Base-by-base conservation (phyloP, 139 green algal species). In the Micractinium sp. region DNA sequence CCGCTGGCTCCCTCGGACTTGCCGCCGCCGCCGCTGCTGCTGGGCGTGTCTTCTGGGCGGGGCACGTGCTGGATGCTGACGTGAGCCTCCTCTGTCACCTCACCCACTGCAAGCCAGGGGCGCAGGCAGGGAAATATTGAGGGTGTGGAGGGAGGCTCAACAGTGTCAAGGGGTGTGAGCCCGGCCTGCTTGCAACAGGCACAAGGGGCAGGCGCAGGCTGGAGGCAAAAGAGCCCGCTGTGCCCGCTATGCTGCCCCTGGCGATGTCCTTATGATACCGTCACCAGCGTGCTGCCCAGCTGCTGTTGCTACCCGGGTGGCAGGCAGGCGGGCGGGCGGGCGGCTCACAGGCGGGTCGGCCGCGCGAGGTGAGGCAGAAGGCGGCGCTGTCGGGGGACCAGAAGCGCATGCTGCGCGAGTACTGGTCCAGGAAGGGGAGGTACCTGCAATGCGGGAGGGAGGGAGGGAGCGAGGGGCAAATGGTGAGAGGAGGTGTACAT, bases 401-500 rank as follows among this genome's bases (percentile, higher is more conserved):
- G 7, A 89, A 25, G 18, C 71, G 71, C 74, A 89, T 53, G 71
- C 39, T 75, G 39, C 74, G 85, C 12, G n/a, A 22, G 71, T 89
- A 89, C 53, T 89, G 85, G 85, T 89, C 85, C 19, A 71, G 36
- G 60, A 89, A 89, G 47, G 33, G 85, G 1, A 89, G 85, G 74
- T 89, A 89, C 53, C 74, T 81, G 47, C 41, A 35, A 0, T n/a
- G 39, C 1, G 76, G 41, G 77, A 35, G 69, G 25, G 15, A 7
- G 22, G 80, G 22, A 38, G 80, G 25, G 27, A 38, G 22, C 18
- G 23, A 47, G 71, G 47, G 20, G 39, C 38, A 63, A 3, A 61
- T 25, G 5, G n/a, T 36, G 39, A 3, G n/a, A 33, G 35, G 35
- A 39, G 33, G 35, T 39, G 23, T 27, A 35, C 36, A 63, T 56